Evolutionary conservation across 768 basidiomycete genomes (phyloP).

Genomic region (Podaxis rugospora): DNA sequence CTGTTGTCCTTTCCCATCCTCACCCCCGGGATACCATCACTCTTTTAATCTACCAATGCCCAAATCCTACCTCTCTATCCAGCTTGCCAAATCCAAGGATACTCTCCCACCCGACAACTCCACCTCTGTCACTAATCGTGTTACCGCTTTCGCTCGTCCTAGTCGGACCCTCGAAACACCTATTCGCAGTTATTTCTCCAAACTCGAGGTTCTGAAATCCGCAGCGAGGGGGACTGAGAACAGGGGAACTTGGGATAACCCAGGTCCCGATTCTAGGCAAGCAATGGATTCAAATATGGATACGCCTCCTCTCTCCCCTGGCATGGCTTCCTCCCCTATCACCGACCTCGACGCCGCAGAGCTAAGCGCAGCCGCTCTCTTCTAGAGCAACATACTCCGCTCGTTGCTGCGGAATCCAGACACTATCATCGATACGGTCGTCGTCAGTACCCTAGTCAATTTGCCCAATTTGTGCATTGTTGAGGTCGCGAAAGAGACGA

Average conservation of each 20-base stretch:
- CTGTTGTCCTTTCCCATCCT: too few relatives aligned
- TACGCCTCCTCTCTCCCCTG: not conserved
- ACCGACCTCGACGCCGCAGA: not conserved
- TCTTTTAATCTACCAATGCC: not conserved
- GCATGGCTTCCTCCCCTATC: not conserved
- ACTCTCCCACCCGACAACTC: not conserved
- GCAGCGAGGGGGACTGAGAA: constrained; percentile 19
- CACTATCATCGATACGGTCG: constrained; percentile 44
- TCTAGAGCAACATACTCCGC: not conserved
- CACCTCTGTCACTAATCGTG: not conserved
- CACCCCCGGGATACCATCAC: not conserved
- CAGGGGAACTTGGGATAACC: constrained; percentile 17
- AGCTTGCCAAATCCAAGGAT: constrained; percentile 1
- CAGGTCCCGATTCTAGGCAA: constrained; percentile 7
- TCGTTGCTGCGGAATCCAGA: constrained; percentile 51
- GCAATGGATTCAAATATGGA: not conserved
- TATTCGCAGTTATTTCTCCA: constrained; percentile 34
- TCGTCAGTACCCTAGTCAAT: constrained; percentile 55
- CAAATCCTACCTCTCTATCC: not conserved
- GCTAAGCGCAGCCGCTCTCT: not conserved
- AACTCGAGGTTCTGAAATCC: constrained; percentile 29
- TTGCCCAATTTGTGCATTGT: constrained; percentile 70
- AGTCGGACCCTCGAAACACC: constrained; percentile 16
- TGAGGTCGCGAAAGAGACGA: constrained; percentile 48
- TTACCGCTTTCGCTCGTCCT: not conserved